Conservation (phyloP, 345 rosid genomes). For the Rhodomyrtus tomentosa region DNA sequence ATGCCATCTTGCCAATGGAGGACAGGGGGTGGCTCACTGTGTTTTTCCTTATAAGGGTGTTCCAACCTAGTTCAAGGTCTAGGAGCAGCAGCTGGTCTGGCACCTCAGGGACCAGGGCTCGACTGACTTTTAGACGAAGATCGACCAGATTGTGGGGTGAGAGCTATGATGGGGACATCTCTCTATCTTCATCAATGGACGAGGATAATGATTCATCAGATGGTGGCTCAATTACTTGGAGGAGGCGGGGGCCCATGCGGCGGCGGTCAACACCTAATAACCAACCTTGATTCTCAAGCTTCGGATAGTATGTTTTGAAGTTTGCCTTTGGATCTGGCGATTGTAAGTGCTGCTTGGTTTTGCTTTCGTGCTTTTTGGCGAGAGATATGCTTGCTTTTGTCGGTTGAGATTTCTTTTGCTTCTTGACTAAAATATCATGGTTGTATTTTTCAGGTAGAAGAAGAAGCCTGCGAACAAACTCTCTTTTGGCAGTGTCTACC, state of each 20-base stretch:
- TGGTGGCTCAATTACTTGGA: slow-evolving; percentile 34
- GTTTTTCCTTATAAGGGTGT: slow-evolving; percentile 72
- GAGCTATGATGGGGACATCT: slow-evolving; percentile 53
- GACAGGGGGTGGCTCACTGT: slow-evolving; percentile 84
- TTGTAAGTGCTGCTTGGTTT: slow-evolving; percentile 11
- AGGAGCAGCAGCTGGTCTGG: slow-evolving; percentile 83
- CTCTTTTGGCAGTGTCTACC: not conserved
- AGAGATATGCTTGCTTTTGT: not conserved
- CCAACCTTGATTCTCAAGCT: slow-evolving; percentile 15
- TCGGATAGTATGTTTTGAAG: not conserved
- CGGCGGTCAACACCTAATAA: slow-evolving; percentile 37
- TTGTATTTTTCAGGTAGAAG: slow-evolving; percentile 8
- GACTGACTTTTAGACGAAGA: slow-evolving; percentile 50
- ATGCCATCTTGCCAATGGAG: slow-evolving; percentile 31
- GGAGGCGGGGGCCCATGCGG: slow-evolving; percentile 24
- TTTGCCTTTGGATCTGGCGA: not conserved
- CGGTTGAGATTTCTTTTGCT: not conserved
- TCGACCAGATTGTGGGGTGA: slow-evolving; percentile 77
- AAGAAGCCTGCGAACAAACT: not conserved
- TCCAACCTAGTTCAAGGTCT: slow-evolving; percentile 59
- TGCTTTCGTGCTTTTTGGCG: not conserved
- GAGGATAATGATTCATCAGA: slow-evolving; percentile 55
- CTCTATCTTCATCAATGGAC: slow-evolving; percentile 53
- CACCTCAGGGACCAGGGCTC: slow-evolving; percentile 60
- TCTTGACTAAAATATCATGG: not conserved